phyloP scores from a whole-genome alignment of 768 basidiomycete genomes.

The Collybia nuda region DNA sequence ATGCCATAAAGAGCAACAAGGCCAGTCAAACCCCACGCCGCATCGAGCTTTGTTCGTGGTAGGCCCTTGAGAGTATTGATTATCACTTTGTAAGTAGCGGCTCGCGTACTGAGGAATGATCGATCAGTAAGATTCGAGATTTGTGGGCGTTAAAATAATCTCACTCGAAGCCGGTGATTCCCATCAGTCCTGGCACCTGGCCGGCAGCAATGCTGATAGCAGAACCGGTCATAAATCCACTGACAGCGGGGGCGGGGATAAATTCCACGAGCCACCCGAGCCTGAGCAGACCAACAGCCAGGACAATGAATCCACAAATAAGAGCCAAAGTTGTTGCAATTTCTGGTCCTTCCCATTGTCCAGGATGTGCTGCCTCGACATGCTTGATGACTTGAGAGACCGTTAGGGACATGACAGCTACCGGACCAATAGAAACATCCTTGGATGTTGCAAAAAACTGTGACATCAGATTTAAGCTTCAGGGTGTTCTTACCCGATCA shows the following conservation, averaged over 20 bases:
- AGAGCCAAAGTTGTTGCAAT: constrained; percentile 88
- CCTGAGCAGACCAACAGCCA: constrained; percentile 85
- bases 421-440: constrained; percentile 99
- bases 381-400: constrained; percentile 76
- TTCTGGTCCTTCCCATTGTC: constrained; percentile 60
- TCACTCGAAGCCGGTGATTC: constrained; percentile 81
- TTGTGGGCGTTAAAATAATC: constrained; percentile 23
- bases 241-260: constrained; percentile 83
- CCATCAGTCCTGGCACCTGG: constrained; percentile 89
- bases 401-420: constrained; percentile 96
- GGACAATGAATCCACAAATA: constrained; percentile 87
- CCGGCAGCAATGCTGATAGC: constrained; percentile 88
- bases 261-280: constrained; percentile 96
- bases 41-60: constrained; percentile 69
- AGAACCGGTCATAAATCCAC: constrained; percentile 97
- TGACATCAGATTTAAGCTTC: background rate
- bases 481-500: background rate
- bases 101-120: constrained; percentile 64
- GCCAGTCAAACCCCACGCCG: constrained; percentile 85
- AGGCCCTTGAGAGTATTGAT: constrained; percentile 92
- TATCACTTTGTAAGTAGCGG: constrained; percentile 80
- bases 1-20: constrained; percentile 71
- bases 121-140: constrained; percentile 5
- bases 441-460: constrained; percentile 96
- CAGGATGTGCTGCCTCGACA: constrained; percentile 54